A percentile compares a stretch with the other conserved stretches of the same genome.
phyloP scores from a whole-genome alignment of 441 rosid species.

The Hura crepitans region DNA sequence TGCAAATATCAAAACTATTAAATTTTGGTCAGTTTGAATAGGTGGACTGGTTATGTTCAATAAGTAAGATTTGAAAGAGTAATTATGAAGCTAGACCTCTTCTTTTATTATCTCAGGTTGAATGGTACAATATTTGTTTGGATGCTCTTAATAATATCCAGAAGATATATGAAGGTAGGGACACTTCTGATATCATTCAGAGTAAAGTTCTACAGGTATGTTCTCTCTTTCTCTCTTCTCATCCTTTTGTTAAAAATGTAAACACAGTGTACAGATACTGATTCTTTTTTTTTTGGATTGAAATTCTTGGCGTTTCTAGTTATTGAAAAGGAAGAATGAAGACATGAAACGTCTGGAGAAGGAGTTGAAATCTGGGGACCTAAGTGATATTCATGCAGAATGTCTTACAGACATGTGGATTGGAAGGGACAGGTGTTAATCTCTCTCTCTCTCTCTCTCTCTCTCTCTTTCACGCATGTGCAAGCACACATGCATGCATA shows the following conservation, averaged over 20 bases:
- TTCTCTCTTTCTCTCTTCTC: conserved; percentile 16
- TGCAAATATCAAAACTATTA: background rate
- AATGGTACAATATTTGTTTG: conserved; percentile 74
- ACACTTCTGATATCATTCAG: conserved; percentile 61
- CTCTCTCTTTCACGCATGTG: background rate
- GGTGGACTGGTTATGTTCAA: background rate
- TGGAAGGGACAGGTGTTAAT: conserved; percentile 79
- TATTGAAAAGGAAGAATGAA: conserved; percentile 65
- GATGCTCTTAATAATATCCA: conserved; percentile 69
- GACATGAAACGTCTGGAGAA: conserved; percentile 68
- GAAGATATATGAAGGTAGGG: conserved; percentile 66
- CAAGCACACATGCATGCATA: background rate
- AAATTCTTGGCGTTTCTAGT: conserved; percentile 34
- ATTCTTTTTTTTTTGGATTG: background rate
- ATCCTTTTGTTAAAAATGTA: background rate
- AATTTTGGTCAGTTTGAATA: background rate
- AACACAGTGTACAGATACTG: background rate
- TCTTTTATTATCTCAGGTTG: conserved; percentile 45
- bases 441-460: conserved; percentile 30
- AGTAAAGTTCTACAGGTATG: conserved; percentile 72
- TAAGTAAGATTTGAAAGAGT: background rate
- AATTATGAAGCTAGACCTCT: background rate
- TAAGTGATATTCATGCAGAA: conserved; percentile 67
- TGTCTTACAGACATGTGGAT: conserved; percentile 97
- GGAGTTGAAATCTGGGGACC: conserved; percentile 66